These are phyloP conservation scores for Chrysoporthe austroafricana DNA, from an alignment of 2,329 filamentous ascomycete species.

Conservation along the genomic window DNA sequence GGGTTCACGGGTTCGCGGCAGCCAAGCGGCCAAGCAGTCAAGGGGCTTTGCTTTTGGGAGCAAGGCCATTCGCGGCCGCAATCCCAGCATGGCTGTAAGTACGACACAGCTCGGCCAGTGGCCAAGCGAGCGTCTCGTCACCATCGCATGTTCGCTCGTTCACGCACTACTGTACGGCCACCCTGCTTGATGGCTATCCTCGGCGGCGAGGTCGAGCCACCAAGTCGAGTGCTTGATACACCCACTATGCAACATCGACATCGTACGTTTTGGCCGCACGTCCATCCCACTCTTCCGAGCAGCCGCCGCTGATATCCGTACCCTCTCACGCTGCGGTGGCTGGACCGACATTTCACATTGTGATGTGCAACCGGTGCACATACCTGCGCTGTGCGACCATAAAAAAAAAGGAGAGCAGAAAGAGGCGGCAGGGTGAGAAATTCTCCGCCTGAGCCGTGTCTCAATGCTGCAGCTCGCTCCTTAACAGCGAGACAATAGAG, in stretches of 20 bases:
- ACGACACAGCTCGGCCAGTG: not conserved
- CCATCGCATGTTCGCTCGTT: not conserved
- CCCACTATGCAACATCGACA: not conserved
- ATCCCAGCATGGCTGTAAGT: not conserved
- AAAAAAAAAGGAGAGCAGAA: not conserved
- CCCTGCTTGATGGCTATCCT: not conserved
- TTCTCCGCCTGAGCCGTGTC: slow-evolving; percentile 14
- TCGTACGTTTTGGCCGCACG: not conserved
- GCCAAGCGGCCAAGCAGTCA: not conserved
- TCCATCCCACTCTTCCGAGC: not conserved
- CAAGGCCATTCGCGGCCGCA: not conserved
- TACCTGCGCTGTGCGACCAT: slow-evolving; percentile 1
- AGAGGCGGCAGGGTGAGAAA: slow-evolving; percentile 10
- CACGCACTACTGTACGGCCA: not conserved
- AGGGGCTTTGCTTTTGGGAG: not conserved
- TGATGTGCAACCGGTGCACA: slow-evolving; percentile 3
- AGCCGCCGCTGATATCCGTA: not conserved
- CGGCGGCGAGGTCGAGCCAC: not conserved
- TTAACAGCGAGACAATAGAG: not conserved
- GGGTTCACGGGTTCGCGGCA: not conserved
- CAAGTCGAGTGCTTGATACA: not conserved
- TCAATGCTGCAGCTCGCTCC: slow-evolving; percentile 7
- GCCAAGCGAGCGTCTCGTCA: not conserved
- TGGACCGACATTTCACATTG: not conserved
- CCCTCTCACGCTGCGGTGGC: slow-evolving; percentile 1